Evolutionary conservation across 2,329 filamentous ascomycete genomes (phyloP).

Genomic region (Apiospora marii): DNA sequence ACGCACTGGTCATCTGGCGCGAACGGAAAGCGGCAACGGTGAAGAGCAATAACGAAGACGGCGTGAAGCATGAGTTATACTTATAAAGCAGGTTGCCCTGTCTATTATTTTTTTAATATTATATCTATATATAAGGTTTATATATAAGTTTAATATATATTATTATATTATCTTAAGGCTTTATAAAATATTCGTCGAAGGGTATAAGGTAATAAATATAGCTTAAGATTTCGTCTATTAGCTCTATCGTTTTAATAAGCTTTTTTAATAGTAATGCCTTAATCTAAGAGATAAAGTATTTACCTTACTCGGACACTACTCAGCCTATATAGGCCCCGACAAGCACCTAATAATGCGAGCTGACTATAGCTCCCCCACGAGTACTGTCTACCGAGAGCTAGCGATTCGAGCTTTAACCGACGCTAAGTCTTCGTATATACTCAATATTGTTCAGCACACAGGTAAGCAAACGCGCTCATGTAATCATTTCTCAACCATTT

Average conservation of each 20-base stretch:
- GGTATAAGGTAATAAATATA: fast-evolving
- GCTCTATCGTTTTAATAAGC: neutral
- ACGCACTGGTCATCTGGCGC: conserved; percentile 24
- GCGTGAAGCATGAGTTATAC: neutral
- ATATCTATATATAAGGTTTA: too few species aligned
- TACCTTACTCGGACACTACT: neutral
- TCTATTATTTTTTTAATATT: too few species aligned
- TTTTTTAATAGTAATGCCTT: neutral
- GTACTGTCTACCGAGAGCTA: neutral
- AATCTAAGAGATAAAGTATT: neutral
- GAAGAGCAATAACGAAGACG: neutral
- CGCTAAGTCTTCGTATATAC: neutral
- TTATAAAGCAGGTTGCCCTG: too few species aligned
- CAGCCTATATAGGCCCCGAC: neutral
- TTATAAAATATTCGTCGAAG: neutral
- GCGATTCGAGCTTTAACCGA: neutral
- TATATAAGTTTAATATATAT: too few species aligned
- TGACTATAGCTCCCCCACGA: neutral
- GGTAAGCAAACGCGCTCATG: too few species aligned
- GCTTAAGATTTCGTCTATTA: neutral
- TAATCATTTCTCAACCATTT: neutral
- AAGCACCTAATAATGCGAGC: neutral
- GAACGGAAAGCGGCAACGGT: conserved; percentile 2
- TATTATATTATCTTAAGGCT: fast-evolving
- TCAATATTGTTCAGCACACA: neutral